Percentiles rank a stretch among this genome's conserved stretches.
Evolutionary conservation across 495 filamentous ascomycete genomes (phyloP).

Genomic region (Barbatosphaeria neglecta): DNA sequence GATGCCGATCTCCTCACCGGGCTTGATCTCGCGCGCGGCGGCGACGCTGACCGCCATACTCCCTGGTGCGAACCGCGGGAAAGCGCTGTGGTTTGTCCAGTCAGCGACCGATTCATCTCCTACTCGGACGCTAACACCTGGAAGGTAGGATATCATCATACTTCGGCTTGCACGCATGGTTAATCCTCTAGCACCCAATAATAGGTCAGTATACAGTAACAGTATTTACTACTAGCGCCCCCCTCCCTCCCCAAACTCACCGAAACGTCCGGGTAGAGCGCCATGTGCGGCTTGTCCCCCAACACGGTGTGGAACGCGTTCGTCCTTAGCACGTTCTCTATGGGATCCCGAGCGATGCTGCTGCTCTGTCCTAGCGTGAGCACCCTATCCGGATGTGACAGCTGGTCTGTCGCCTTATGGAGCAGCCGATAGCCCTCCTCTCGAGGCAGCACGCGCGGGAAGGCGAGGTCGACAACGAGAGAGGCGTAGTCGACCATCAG

Average conservation of each 20-base stretch:
- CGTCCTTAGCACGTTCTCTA: slow-evolving; percentile 29
- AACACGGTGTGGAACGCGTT: slow-evolving; percentile 24
- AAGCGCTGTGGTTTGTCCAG: slow-evolving; percentile 11
- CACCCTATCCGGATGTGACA: slow-evolving; percentile 18
- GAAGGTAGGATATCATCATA: too few species aligned
- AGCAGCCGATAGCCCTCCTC: slow-evolving; percentile 17
- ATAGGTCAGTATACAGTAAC: not conserved
- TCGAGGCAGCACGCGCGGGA: slow-evolving; percentile 17
- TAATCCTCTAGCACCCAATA: slow-evolving; percentile 17
- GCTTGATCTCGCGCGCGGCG: slow-evolving; percentile 14
- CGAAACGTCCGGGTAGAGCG: slow-evolving; percentile 23
- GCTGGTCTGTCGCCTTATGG: slow-evolving; percentile 20
- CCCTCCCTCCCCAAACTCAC: slow-evolving; percentile 9
- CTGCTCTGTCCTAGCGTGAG: slow-evolving; percentile 19
- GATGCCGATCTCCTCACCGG: slow-evolving; percentile 10
- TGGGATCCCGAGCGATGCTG: slow-evolving; percentile 14
- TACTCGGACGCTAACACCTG: slow-evolving; percentile 6
- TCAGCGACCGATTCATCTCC: not conserved
- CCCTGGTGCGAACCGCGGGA: slow-evolving; percentile 20
- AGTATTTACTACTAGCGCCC: too few species aligned
- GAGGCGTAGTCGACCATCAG: slow-evolving; percentile 27
- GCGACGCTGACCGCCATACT: slow-evolving; percentile 19
- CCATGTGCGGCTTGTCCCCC: slow-evolving; percentile 19
- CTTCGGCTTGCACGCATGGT: slow-evolving; percentile 30
- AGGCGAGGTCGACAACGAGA: slow-evolving; percentile 19